Evolutionary conservation across 805 yeast species (phyloP), one percentile per base, ranked within the genome.

Genomic region (Candida orba): DNA sequence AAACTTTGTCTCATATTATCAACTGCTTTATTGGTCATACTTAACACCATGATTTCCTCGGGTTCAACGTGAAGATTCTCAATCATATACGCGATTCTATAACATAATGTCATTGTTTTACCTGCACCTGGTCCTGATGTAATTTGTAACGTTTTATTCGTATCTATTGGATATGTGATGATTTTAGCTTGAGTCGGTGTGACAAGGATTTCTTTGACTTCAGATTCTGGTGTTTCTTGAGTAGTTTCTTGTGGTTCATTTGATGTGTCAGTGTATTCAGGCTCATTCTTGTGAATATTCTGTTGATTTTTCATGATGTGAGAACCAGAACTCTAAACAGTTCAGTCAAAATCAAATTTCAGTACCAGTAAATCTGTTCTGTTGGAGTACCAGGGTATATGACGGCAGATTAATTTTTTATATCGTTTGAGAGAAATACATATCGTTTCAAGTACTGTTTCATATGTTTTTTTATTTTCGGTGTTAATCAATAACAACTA

Each of bases 71-170:
- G 48, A 3, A 60, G 60, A 12, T 63, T 45, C 1, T 57, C 47
- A 5, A 82, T 53, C 48, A 79, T 49, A 45, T 72, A 65, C 2
- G 73, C 73, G 0, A 83, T 67, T 46, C 84, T 67, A 27, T 71
- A 65, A 5, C 77, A 71, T 27, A 83, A 51, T 0, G 88, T 81
- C 30, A 66, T 64, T 0, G 89, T 81, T 53, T 83, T 83, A 3
- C 91, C 90, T 8, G 84, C 73, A 4, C 90, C 89, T 1, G 90
- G 88, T 0, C 88, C 88, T 0, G 89, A 84, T 8, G 69, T 64
- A 2, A 83, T 67, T 32, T 75, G 67, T 6, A 83, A 58, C 0
- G 80, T 61, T 8, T 68, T 60, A 15, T 64, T 57, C 8, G 67
- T 64, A 6, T 46, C 55, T 6, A 65, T 57, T 1, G 78, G 75